Percentiles rank a stretch among this genome's conserved stretches.
Conservation (phyloP, 2,329 filamentous ascomycete genomes). For the Xylariaceae sp. region DNA sequence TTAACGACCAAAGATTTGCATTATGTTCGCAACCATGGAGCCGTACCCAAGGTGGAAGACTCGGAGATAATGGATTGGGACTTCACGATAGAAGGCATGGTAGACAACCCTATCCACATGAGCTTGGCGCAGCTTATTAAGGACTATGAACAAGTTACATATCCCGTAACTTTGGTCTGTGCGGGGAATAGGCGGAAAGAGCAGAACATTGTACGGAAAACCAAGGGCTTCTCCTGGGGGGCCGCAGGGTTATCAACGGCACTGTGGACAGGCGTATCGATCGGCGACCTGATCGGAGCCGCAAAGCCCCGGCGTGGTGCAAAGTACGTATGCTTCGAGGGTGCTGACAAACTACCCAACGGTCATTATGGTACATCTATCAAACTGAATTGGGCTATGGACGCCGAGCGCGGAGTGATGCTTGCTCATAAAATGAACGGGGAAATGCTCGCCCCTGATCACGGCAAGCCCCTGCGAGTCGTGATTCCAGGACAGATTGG, state of each 20-base stretch:
- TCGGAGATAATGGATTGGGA: constrained; percentile 78
- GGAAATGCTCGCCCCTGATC: constrained; percentile 77
- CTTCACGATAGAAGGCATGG: constrained; percentile 82
- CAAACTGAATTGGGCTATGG: constrained; percentile 87
- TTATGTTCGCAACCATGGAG: constrained; percentile 90
- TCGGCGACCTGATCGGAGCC: constrained; percentile 71
- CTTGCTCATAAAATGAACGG: constrained; percentile 92
- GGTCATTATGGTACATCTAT: constrained; percentile 88
- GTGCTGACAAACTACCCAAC: constrained; percentile 86
- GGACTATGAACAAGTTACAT: constrained; percentile 81
- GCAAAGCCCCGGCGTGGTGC: constrained; percentile 74
- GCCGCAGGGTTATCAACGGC: constrained; percentile 85
- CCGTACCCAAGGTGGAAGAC: constrained; percentile 77
- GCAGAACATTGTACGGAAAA: constrained; percentile 88
- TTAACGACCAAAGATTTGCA: constrained; percentile 86
- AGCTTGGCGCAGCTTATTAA: constrained; percentile 74
- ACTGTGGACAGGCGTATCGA: constrained; percentile 81
- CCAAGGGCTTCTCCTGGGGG: constrained; percentile 94
- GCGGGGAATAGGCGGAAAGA: constrained; percentile 92
- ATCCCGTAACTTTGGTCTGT: constrained; percentile 87
- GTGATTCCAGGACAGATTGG: constrained; percentile 92
- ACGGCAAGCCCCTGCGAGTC: constrained; percentile 81
- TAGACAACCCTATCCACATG: constrained; percentile 75
- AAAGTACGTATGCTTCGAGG: constrained; percentile 88
- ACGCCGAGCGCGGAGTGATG: constrained; percentile 83